Evolutionary conservation across 306 rosid genomes (phyloP), one percentile per base, ranked within the genome.

Genomic region (Mimosa pudica): DNA sequence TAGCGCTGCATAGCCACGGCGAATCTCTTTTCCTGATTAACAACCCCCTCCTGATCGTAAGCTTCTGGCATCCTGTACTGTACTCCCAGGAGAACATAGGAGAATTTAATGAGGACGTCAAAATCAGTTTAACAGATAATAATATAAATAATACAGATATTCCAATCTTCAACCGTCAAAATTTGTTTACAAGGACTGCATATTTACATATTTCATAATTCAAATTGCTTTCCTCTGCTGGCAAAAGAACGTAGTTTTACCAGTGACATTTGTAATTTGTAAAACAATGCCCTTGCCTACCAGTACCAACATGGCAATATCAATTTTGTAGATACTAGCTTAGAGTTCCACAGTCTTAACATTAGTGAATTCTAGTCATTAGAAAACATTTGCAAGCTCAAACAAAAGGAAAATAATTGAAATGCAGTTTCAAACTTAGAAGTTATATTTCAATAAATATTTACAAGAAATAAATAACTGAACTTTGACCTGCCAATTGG

Each of bases 41-140:
- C 60, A 70, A 46, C 42, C 74, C 74, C 60, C 6, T 95, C 97
- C 75, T 86, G 85, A 81, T 95, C 99, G 85, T 93, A 93, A 57
- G 99, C 99, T 1, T 95, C 97, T 0, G 99, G 98, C 89, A 95
- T 92, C 83, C 94, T 89, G 79, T 95, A 95, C 98, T 94, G 94
- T 83, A 76, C 83, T 85, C 77, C 30, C 82, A 83, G 76, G 71
- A 79, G 38, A 78, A 62, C 36, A 62, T 60, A 68, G 6, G 71
- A 61, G 68, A 72, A 71, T 70, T 75, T 35, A 79, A 80, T 54
- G 42, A 62, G 68, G 30, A 13, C 30, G 35, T 14, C 8, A 51
- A 72, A 72, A 13, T 33, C 7, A 16, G 8, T 72, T 32, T 60
- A 5, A 35, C 46, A 68, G 44, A 12, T 68, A 42, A 70, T 36